Base-by-base conservation (phyloP, 148 eudicot genomes). In the Cornus kousa region DNA sequence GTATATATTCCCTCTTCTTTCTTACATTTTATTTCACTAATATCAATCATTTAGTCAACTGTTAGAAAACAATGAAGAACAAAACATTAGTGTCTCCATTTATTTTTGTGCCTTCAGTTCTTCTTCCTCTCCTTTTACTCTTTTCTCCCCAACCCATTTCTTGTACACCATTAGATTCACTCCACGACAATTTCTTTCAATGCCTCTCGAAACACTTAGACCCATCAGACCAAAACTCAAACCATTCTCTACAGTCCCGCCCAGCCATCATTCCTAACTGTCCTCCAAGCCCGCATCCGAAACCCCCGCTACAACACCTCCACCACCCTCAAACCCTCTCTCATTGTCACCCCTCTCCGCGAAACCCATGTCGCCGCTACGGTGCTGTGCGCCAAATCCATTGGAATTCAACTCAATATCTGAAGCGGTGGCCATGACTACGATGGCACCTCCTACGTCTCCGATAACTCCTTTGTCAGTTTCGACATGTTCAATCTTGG, bases 371-470 rank as follows among this genome's bases (percentile, higher is more conserved):
- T 80, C 69, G 70, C 68, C 17, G 53, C 70, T 40, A 43, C 83
- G 16, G 75, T 86, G 3, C 55, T 82, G 8, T 83, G 86, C 50
- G 31, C 86, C 60, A 71, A 62, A 13, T n/a, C 7, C 64, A 12
- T 13, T 1, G 50, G 71, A 1, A 43, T 75, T 1, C 73, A 65
- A 3, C 62, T 83, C 35, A 80, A 68, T 40, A 65, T 80, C 50
- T 77, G 86, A 9, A 80, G 83, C 66, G 83, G 83, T 14, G 83
- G 83, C 53, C 86, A 83, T 17, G 80, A 80, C 50, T 83, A 62
- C 35, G 85, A 83, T 0, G 82, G 82, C 9, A 19, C 79, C 17
- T 80, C 82, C 20, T 80, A 79, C 55, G 53, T 64, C 22, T 67
- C 78, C 6, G 48, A 70, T 67, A 70, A 4, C 16, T 76, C 86